These are phyloP conservation scores for Fusarium nygamai DNA, from an alignment of 2,329 filamentous ascomycete genomes.

Conservation along the genomic window DNA sequence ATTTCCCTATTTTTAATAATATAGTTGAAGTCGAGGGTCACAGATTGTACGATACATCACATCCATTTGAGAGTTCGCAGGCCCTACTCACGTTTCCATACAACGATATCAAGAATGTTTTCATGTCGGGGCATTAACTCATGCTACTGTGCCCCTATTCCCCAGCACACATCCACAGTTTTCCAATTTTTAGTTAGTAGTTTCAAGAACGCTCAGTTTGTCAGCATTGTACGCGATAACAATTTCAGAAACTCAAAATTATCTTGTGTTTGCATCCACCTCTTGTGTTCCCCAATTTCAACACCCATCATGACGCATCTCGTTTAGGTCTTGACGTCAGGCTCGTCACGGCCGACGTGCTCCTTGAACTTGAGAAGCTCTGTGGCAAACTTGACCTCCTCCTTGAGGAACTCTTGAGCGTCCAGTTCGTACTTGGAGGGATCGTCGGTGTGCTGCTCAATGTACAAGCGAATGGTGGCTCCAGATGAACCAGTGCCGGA, in stretches of 20 bases:
- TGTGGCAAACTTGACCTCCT: slow-evolving; percentile 86
- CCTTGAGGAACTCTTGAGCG: slow-evolving; percentile 93
- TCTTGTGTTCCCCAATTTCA: slow-evolving; percentile 17
- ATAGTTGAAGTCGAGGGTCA: slow-evolving; percentile 21
- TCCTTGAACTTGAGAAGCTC: slow-evolving; percentile 92
- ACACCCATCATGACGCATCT: not conserved
- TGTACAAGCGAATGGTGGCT: slow-evolving; percentile 95
- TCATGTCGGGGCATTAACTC: slow-evolving; percentile 24
- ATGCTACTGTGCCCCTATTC: slow-evolving; percentile 8
- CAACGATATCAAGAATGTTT: slow-evolving; percentile 25
- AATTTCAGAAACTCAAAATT: slow-evolving; percentile 39
- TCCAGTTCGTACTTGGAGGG: slow-evolving; percentile 80
- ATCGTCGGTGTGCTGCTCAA: slow-evolving; percentile 93
- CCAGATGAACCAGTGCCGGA: slow-evolving; percentile 96
- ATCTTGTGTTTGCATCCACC: slow-evolving; percentile 31
- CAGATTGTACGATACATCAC: slow-evolving; percentile 41
- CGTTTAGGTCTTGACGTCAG: slow-evolving; percentile 90
- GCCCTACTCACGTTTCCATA: slow-evolving; percentile 9
- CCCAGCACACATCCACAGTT: slow-evolving; percentile 8
- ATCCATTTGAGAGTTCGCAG: slow-evolving; percentile 13
- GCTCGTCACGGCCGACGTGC: slow-evolving; percentile 90
- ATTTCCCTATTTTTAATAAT: slow-evolving; percentile 33
- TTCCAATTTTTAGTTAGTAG: slow-evolving; percentile 26
- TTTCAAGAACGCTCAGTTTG: slow-evolving; percentile 44
- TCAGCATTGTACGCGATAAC: slow-evolving; percentile 38